A percentile compares a stretch with the other conserved stretches of the same genome.
Conservation (phyloP, 2,329 filamentous ascomycete species). For the Phaeomoniella chlamydospora region DNA sequence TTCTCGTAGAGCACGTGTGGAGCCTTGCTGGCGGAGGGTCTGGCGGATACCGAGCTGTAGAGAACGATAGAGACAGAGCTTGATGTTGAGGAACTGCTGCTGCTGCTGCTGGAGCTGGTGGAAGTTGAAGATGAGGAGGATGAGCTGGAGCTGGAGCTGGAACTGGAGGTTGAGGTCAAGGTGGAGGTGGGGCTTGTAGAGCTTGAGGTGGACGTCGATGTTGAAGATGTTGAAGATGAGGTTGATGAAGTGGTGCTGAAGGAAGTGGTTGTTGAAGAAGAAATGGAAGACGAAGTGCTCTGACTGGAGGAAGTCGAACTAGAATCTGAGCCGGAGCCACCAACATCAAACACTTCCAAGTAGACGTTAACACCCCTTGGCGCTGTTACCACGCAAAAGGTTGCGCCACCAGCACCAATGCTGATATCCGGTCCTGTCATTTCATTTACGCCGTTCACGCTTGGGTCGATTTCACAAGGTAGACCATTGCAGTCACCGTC, state of each 20-base stretch:
- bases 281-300: slow-evolving; percentile 7
- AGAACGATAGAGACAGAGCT: slow-evolving; percentile 5
- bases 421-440: slow-evolving; percentile 41
- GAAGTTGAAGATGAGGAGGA: slow-evolving; percentile 1
- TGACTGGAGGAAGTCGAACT: slow-evolving; percentile 7
- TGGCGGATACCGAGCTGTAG: slow-evolving; percentile 15
- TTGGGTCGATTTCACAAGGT: slow-evolving; percentile 59
- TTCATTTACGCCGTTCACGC: slow-evolving; percentile 37
- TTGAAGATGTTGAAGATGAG: slow-evolving; percentile 5
- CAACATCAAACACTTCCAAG: slow-evolving; percentile 46
- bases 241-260: slow-evolving; percentile 14
- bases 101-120: background rate
- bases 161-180: slow-evolving; percentile 7
- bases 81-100: background rate
- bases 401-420: slow-evolving; percentile 50
- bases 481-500: slow-evolving; percentile 53
- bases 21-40: slow-evolving; percentile 15
- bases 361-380: slow-evolving; percentile 50
- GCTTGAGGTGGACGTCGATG: slow-evolving; percentile 6
- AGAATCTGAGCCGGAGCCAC: slow-evolving; percentile 10
- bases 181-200: slow-evolving; percentile 3
- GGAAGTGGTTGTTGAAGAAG: slow-evolving; percentile 5
- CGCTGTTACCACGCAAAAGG: slow-evolving; percentile 67
- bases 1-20: background rate
- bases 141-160: slow-evolving; percentile 7